Base-by-base conservation (phyloP, 2,329 filamentous ascomycete species). In the Microsporum audouinii region DNA sequence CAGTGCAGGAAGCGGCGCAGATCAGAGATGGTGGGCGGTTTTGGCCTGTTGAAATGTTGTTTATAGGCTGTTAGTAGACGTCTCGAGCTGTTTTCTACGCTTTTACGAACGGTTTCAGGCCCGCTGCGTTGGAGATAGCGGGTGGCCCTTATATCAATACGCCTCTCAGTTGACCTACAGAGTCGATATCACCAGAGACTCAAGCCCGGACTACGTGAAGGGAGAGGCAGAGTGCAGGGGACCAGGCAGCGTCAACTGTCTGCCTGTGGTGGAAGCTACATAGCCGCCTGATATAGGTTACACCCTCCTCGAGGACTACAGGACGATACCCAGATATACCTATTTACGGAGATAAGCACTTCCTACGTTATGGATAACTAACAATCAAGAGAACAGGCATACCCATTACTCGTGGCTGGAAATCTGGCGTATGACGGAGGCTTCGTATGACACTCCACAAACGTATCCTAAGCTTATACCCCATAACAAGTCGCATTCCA, bases 1-100 rank as follows among this genome's bases (percentile, higher is more conserved):
- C 51, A 55, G 51, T 31, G 51, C 51, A 55, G 51, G 51, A 55
- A 55, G 51, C 51, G 31, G 23, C 51, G 51, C 31, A 7, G 51
- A 55, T 8, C 51, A 36, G 51, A 14, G 1, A 1, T 10, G 27
- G 27, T 31, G 23, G 45, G 45, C 23, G 38, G 8, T 23, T 34
- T 10, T 34, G 7, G 31, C 29, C 14, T 23, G 5, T 36, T 7
- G 12, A 29, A 34, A 17, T 23, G 14, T 3, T 55, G 3, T 55
- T 36, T 12, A 2, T 36, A 34, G 5, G 3, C 14, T 47, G 14
- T 27, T 47, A 23, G n/a, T 17, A 8, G 29, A 17, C 31, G 14
- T 55, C 31, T 55, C 7, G 12, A 55, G 8, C n/a, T 55, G 51
- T 7, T 36, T 36, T 55, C 29, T 55, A 29, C 29, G 17, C 4